Conservation (phyloP, 2,329 filamentous ascomycete genomes). For the Phialemoniopsis sp. region DNA sequence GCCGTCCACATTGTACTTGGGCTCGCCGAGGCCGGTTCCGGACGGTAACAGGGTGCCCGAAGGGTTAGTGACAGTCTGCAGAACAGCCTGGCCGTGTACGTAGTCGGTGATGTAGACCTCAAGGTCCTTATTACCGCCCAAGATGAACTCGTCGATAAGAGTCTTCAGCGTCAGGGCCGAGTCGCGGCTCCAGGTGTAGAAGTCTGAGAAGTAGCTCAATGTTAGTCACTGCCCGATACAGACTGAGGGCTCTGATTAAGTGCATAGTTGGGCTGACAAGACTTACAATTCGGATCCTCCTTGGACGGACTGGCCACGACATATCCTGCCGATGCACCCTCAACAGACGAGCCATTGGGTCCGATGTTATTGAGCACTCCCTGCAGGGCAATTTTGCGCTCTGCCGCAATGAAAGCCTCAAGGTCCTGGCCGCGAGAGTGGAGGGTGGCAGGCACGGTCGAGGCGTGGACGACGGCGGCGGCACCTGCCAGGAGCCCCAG, state of each 20-base stretch:
- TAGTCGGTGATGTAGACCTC: constrained; percentile 63
- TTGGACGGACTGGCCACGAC: constrained; percentile 56
- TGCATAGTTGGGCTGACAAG: no score
- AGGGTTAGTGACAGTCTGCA: constrained; percentile 66
- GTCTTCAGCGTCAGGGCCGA: constrained; percentile 66
- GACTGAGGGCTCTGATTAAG: no score
- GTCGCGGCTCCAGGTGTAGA: constrained; percentile 76
- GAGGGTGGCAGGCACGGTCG: no score
- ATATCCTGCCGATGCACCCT: constrained; percentile 42
- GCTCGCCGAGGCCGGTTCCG: constrained; percentile 60
- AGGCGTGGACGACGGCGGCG: no score
- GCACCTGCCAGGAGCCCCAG: no score
- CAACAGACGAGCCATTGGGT: constrained; percentile 42
- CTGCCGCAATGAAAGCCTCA: constrained; percentile 46
- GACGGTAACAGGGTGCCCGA: constrained; percentile 51
- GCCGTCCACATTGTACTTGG: constrained; percentile 67
- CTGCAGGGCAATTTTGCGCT: constrained; percentile 46
- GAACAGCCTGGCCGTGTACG: constrained; percentile 59
- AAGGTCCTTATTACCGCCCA: constrained; percentile 53
- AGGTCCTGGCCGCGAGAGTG: constrained; percentile 14
- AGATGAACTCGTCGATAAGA: constrained; percentile 61
- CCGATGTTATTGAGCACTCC: constrained; percentile 59
- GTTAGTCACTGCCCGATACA: no score
- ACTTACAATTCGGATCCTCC: constrained; percentile 51
- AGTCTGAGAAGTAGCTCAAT: constrained; percentile 46